Conservation (phyloP, 139 green algal species). For the Spirogloea muscicola region DNA sequence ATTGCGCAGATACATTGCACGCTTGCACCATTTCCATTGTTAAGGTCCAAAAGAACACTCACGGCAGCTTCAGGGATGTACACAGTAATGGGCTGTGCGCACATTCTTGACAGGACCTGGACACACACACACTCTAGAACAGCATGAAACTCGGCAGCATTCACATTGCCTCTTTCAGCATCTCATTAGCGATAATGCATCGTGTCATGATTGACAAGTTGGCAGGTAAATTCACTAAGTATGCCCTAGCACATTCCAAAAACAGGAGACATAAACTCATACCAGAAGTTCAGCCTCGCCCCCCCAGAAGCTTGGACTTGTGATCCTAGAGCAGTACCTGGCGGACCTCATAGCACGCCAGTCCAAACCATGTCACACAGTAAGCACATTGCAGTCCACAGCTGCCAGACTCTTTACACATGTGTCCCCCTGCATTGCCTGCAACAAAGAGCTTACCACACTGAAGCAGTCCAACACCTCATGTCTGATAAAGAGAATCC, state of each 20-base stretch:
- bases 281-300: constrained; percentile 66
- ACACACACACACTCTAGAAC: too few relatives aligned
- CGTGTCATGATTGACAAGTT: too few relatives aligned
- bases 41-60: not conserved
- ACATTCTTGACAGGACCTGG: constrained; percentile 41
- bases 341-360: not conserved
- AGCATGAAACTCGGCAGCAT: too few relatives aligned
- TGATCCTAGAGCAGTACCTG: constrained; percentile 59
- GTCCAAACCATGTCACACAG: not conserved
- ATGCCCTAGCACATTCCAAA: too few relatives aligned
- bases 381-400: not conserved
- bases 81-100: constrained; percentile 42
- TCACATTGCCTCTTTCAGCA: too few relatives aligned
- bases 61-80: constrained; percentile 47
- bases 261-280: constrained; percentile 36
- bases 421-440: not conserved
- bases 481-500: too few relatives aligned
- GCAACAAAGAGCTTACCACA: not conserved
- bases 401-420: not conserved
- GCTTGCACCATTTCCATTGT: not conserved
- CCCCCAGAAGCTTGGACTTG: constrained; percentile 60
- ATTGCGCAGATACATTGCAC: too few relatives aligned
- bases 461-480: not conserved
- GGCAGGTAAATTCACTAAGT: too few relatives aligned
- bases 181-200: too few relatives aligned